phyloP scores from a whole-genome alignment of 352 stramenopile species.

The Globisporangium cystogenes region DNA sequence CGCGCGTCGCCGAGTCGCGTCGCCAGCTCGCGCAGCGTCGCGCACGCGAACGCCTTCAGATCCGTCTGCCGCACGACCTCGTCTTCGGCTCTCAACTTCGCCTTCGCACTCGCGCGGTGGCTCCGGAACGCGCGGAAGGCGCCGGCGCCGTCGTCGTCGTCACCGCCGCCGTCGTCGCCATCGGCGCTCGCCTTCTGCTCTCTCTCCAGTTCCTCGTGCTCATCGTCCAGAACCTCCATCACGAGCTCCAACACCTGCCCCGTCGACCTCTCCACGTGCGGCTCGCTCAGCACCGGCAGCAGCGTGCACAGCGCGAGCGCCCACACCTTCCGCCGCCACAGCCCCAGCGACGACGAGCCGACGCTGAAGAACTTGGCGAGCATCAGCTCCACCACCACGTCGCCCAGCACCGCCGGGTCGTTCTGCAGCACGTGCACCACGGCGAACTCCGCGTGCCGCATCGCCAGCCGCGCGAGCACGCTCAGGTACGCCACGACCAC shows the following conservation, averaged over 20 bases:
- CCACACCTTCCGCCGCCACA: slow-evolving; percentile 68
- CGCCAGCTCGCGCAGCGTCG: slow-evolving; percentile 35
- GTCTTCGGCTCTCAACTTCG: slow-evolving; percentile 25
- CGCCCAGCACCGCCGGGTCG: slow-evolving; percentile 27
- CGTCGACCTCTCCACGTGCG: slow-evolving; percentile 40
- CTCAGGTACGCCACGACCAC: slow-evolving; percentile 61
- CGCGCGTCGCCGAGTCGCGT: slow-evolving; percentile 25
- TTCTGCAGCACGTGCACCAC: slow-evolving; percentile 36
- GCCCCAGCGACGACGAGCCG: slow-evolving; percentile 45
- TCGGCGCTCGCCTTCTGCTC: background rate
- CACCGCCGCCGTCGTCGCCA: background rate
- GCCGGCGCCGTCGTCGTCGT: slow-evolving; percentile 8
- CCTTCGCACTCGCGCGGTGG: slow-evolving; percentile 25
- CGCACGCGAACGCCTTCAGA: slow-evolving; percentile 35
- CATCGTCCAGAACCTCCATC: slow-evolving; percentile 65
- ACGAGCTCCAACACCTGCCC: slow-evolving; percentile 65
- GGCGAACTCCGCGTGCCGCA: slow-evolving; percentile 39
- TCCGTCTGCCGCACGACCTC: slow-evolving; percentile 27
- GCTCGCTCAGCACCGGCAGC: slow-evolving; percentile 29
- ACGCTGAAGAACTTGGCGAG: slow-evolving; percentile 72
- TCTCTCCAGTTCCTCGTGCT: slow-evolving; percentile 29
- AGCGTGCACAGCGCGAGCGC: slow-evolving; percentile 40
- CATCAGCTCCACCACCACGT: slow-evolving; percentile 47
- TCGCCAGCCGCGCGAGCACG: slow-evolving; percentile 45
- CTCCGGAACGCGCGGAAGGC: slow-evolving; percentile 53